Conservation (phyloP, 768 basidiomycete species). For the Boletus bicolor region DNA sequence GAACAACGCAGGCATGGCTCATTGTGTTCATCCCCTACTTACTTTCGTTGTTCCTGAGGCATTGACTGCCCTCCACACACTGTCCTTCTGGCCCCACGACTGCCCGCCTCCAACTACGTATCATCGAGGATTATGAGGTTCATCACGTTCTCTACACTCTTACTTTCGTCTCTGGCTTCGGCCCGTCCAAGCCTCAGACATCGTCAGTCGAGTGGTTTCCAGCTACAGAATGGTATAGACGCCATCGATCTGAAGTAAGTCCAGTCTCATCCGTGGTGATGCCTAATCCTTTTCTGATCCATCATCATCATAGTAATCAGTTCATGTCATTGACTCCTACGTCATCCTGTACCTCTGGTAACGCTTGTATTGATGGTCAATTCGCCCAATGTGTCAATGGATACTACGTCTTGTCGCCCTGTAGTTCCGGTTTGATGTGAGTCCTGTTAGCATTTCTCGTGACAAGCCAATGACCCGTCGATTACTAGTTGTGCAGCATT, state of each 20-base stretch:
- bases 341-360: conserved; percentile 36
- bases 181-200: conserved; percentile 38
- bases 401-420: conserved; percentile 29
- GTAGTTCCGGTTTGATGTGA: conserved; percentile 18
- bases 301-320: conserved; percentile 17
- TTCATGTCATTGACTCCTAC: conserved; percentile 21
- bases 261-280: not conserved
- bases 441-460: not conserved
- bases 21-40: not conserved
- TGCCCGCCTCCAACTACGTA: not conserved
- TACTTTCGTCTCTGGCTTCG: conserved; percentile 27
- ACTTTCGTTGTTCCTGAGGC: conserved; percentile 13
- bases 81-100: not conserved
- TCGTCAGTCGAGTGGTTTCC: conserved; percentile 22
- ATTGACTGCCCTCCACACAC: conserved; percentile 25
- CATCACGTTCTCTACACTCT: conserved; percentile 33
- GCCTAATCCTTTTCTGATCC: not conserved
- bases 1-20: not conserved
- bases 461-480: not conserved
- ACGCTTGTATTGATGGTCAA: conserved; percentile 46
- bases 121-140: conserved; percentile 34
- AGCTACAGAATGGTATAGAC: conserved; percentile 40
- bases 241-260: conserved; percentile 42
- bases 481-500: conserved; percentile 36
- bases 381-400: conserved; percentile 59